A percentile compares a stretch with the other conserved stretches of the same genome.
Evolutionary conservation across 441 rosid genomes (phyloP).

Genomic region (Adansonia rubrostipa): DNA sequence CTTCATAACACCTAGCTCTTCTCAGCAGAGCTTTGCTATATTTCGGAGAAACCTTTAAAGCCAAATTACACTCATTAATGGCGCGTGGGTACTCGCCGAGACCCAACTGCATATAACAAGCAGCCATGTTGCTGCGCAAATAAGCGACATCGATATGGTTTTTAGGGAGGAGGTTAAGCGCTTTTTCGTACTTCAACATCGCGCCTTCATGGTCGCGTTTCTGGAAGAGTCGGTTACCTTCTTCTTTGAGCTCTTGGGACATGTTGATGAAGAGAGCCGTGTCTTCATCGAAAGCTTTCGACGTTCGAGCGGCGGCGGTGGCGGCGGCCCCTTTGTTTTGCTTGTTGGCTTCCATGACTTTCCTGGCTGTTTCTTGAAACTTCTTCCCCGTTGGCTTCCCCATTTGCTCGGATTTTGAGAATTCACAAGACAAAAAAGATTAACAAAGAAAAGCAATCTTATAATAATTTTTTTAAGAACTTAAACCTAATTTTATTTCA

Average conservation of each 20-base stretch:
- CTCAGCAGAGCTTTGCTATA: conserved; percentile 82
- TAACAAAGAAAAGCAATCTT: neutral
- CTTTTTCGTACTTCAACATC: conserved; percentile 83
- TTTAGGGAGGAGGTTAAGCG: conserved; percentile 79
- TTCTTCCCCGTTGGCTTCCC: conserved; percentile 96
- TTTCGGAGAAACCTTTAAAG: conserved; percentile 81
- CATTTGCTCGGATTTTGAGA: conserved; percentile 42
- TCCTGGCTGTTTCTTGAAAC: conserved; percentile 41
- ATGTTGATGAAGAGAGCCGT: conserved; percentile 83
- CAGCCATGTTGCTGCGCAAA: conserved; percentile 81
- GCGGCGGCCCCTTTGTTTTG: conserved; percentile 36
- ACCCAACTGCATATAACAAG: conserved; percentile 95
- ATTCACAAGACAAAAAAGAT: neutral
- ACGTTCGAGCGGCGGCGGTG: conserved; percentile 44
- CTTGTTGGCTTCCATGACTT: conserved; percentile 35
- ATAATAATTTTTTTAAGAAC: neutral
- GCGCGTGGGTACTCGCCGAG: conserved; percentile 92
- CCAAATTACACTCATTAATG: conserved; percentile 79
- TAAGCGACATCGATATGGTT: conserved; percentile 80
- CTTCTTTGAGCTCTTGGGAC: conserved; percentile 94
- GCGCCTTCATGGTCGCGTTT: conserved; percentile 95
- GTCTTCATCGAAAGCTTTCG: conserved; percentile 87
- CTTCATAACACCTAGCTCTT: conserved; percentile 83
- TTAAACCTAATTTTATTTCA: neutral
- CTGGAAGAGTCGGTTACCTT: conserved; percentile 82